Conservation (phyloP, 1,284 basidiomycete species). For the Paramarasmius palmivorus region DNA sequence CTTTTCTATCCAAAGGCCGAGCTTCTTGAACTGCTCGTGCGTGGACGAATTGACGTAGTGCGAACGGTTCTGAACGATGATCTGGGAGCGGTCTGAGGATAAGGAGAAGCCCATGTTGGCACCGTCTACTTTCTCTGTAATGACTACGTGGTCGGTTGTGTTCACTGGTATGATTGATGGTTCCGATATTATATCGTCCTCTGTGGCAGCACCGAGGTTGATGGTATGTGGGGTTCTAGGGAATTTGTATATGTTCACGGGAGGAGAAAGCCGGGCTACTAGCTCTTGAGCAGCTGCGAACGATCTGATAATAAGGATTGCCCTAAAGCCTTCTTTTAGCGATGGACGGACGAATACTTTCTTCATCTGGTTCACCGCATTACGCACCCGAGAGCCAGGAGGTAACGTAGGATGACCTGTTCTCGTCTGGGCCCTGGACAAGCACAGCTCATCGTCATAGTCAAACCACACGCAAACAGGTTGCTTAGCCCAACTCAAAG, state of each 20-base stretch:
- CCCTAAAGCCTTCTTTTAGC: conserved; percentile 52
- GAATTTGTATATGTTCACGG: conserved; percentile 52
- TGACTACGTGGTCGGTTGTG: conserved; percentile 33
- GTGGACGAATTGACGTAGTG: conserved; percentile 55
- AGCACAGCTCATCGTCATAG: conserved; percentile 49
- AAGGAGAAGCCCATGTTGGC: conserved; percentile 69
- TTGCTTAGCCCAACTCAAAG: conserved; percentile 43
- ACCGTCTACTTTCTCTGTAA: conserved; percentile 69
- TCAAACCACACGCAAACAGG: conserved; percentile 60
- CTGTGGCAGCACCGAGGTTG: conserved; percentile 53
- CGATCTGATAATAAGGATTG: conserved; percentile 45
- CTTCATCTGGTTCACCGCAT: conserved; percentile 56
- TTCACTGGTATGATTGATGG: conserved; percentile 10
- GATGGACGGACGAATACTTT: conserved; percentile 43
- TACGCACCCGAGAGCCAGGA: conserved; percentile 53
- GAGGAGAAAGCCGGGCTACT: conserved; percentile 44
- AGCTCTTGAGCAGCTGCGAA: conserved; percentile 52
- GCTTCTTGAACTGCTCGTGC: conserved; percentile 61
- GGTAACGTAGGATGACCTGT: conserved; percentile 59
- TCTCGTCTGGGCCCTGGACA: conserved; percentile 53
- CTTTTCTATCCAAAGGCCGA: conserved; percentile 51
- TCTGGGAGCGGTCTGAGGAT: conserved; percentile 41
- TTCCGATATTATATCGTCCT: conserved; percentile 47
- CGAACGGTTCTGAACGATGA: conserved; percentile 64
- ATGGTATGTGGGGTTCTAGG: conserved; percentile 62